phyloP scores from a whole-genome alignment of 192 early-diverging fungal species.

The Coemansia sp. region DNA sequence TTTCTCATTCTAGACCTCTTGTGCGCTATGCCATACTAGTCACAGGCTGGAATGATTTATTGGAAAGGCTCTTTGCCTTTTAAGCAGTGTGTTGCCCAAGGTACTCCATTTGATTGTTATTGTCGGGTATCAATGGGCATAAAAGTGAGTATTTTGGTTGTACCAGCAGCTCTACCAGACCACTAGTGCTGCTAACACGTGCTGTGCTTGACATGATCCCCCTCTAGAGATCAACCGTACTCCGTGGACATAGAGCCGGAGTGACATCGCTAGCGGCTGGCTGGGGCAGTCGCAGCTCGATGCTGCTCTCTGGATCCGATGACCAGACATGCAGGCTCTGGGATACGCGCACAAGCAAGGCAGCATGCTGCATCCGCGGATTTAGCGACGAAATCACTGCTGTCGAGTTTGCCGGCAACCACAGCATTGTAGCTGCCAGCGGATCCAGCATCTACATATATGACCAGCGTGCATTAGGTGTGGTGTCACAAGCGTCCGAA shows the following conservation, averaged over 20 bases:
- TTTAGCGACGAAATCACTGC: constrained; percentile 19
- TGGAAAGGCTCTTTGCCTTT: neutral
- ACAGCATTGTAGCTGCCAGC: constrained; percentile 18
- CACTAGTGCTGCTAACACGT: neutral
- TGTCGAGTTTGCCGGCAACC: constrained; percentile 18
- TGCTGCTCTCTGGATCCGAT: constrained; percentile 45
- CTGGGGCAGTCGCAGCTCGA: neutral
- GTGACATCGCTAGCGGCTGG: constrained; percentile 35
- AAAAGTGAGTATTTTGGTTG: neutral
- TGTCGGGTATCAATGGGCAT: neutral
- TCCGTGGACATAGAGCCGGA: constrained; percentile 17
- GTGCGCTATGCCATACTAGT: neutral
- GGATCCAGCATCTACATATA: constrained; percentile 18
- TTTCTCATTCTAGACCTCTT: neutral
- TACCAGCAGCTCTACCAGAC: no score
- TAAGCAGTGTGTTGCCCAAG: neutral
- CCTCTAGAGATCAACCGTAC: neutral
- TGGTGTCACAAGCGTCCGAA: neutral
- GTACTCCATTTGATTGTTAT: neutral
- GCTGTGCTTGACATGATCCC: neutral
- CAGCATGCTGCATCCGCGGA: constrained; percentile 15
- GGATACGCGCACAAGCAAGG: constrained; percentile 23
- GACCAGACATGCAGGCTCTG: constrained; percentile 39
- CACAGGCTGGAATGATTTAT: neutral
- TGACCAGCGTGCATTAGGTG: constrained; percentile 23